Evolutionary conservation across 1,139 yeast genomes (phyloP).

Genomic region (Kodamaea fungicola): DNA sequence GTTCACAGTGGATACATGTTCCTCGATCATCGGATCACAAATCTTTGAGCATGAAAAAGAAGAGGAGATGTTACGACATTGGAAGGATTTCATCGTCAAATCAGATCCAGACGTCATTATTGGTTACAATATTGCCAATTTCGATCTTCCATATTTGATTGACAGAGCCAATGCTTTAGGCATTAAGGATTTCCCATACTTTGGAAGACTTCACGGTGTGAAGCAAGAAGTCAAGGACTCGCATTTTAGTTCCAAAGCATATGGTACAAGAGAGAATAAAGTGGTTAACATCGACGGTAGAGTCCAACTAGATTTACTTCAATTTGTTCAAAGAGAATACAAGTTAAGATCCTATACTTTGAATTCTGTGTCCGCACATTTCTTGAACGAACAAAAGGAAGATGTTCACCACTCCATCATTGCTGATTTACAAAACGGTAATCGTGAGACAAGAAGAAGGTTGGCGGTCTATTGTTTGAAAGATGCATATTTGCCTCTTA

Average conservation of each 20-base stretch:
- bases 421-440: conserved; percentile 91
- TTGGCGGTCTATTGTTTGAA: conserved; percentile 96
- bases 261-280: conserved; percentile 93
- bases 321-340: conserved; percentile 90
- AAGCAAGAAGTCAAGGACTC: conserved; percentile 80
- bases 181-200: conserved; percentile 71
- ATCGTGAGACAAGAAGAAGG: conserved; percentile 86
- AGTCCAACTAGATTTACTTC: conserved; percentile 89
- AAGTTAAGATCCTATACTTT: conserved; percentile 91
- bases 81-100: conserved; percentile 81
- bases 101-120: conserved; percentile 96
- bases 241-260: conserved; percentile 89
- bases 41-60: conserved; percentile 75
- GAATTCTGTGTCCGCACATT: conserved; percentile 93
- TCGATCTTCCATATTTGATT: conserved; percentile 88
- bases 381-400: conserved; percentile 92
- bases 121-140: conserved; percentile 92
- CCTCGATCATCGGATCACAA: conserved; percentile 92
- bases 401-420: conserved; percentile 97
- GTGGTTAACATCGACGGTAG: conserved; percentile 93
- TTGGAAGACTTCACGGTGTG: conserved; percentile 68
- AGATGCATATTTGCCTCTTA: conserved; percentile 88
- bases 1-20: conserved; percentile 86
- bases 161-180: conserved; percentile 81
- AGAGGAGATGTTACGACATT: conserved; percentile 73